phyloP scores from a whole-genome alignment of 1,284 basidiomycete species.

The Cutaneotrichosporon sp. region DNA sequence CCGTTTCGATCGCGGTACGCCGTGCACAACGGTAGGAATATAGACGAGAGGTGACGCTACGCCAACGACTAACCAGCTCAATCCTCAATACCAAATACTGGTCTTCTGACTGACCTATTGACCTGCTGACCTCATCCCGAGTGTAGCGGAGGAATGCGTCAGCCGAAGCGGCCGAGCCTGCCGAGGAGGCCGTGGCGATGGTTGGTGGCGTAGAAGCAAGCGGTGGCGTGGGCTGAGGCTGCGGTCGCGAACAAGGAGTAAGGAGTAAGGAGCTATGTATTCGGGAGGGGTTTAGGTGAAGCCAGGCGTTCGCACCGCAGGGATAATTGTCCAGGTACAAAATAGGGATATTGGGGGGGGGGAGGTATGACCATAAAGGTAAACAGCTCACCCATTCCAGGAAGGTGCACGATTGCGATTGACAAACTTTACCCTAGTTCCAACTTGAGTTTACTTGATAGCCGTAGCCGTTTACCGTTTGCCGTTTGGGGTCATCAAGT shows the following conservation, averaged over 20 bases:
- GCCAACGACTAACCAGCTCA: neutral
- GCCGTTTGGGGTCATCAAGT: too few relatives aligned
- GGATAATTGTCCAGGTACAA: too few relatives aligned
- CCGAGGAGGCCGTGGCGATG: neutral
- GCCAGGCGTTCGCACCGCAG: too few relatives aligned
- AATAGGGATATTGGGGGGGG: too few relatives aligned
- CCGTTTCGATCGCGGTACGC: neutral
- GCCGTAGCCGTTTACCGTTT: neutral
- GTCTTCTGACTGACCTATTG: neutral
- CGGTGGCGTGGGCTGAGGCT: neutral
- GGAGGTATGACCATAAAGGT: too few relatives aligned
- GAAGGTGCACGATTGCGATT: neutral
- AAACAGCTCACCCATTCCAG: neutral
- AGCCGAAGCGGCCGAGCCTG: too few relatives aligned
- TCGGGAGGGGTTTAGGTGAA: too few relatives aligned
- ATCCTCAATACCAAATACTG: neutral
- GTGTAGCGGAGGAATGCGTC: neutral
- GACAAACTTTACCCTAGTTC: neutral
- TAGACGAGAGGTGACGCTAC: neutral
- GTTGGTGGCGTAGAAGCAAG: neutral
- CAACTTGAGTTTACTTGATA: too few relatives aligned
- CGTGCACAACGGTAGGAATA: neutral
- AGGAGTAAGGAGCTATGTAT: too few relatives aligned
- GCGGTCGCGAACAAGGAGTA: neutral
- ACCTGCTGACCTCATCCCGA: neutral